Evolutionary conservation across 129 eudicot species (phyloP).

Genomic region (Lonicera japonica): DNA sequence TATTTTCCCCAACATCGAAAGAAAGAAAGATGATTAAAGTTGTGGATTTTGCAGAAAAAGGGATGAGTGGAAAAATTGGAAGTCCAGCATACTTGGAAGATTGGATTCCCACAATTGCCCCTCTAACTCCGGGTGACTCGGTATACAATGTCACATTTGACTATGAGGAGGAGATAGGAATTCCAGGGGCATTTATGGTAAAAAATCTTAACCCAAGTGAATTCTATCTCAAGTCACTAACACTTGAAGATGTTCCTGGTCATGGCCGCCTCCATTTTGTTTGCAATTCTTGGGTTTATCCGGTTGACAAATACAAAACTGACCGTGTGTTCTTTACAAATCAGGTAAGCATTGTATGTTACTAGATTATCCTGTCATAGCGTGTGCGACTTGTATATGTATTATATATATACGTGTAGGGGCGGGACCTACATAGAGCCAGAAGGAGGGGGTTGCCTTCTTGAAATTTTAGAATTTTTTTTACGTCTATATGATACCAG

Average conservation of each 20-base stretch:
- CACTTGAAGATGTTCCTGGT: conserved; percentile 53
- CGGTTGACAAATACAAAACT: conserved; percentile 27
- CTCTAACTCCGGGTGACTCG: conserved; percentile 27
- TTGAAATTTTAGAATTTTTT: no score
- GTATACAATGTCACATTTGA: conserved; percentile 36
- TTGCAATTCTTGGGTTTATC: conserved; percentile 79
- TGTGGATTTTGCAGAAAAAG: conserved; percentile 10
- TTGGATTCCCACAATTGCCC: conserved; percentile 40
- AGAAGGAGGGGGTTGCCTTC: no score
- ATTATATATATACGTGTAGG: no score
- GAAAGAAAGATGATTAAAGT: no score
- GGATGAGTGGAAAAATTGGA: conserved; percentile 43
- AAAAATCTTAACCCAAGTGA: conserved; percentile 48
- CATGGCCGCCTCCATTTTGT: conserved; percentile 57
- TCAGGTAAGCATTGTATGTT: conserved; percentile 26
- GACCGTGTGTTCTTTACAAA: conserved; percentile 62
- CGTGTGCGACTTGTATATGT: no score
- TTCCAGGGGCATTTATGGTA: conserved; percentile 59
- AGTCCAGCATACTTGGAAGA: conserved; percentile 46
- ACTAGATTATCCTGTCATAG: no score
- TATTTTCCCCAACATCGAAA: no score
- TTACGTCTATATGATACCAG: no score
- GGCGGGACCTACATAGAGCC: no score
- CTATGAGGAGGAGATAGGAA: conserved; percentile 48
- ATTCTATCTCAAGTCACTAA: conserved; percentile 59